These are phyloP conservation scores for Acer negundo DNA, from an alignment of 345 rosid genomes.

Conservation along the genomic window DNA sequence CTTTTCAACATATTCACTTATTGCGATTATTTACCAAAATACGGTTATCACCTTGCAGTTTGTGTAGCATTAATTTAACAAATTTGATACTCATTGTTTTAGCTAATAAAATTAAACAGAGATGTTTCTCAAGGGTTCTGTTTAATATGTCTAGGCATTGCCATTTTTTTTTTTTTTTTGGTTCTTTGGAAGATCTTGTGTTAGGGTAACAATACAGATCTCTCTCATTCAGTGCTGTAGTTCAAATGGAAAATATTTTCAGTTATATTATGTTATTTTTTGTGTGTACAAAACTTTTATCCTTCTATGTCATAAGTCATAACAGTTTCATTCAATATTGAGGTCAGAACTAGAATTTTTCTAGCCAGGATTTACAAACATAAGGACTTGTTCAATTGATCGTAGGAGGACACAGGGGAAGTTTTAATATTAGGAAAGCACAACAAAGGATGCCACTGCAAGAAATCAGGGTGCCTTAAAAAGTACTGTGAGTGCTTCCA, in stretches of 20 bases:
- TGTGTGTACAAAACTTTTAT: neutral
- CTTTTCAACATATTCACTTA: neutral
- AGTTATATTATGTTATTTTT: neutral
- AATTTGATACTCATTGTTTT: neutral
- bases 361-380: slow-evolving; percentile 4
- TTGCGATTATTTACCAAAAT: neutral
- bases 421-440: slow-evolving; percentile 74
- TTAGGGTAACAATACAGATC: neutral
- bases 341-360: neutral
- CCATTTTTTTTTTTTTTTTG: neutral
- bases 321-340: neutral
- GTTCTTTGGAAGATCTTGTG: too few species aligned
- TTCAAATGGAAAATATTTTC: neutral
- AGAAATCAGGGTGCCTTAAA: slow-evolving; percentile 97
- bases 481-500: slow-evolving; percentile 99
- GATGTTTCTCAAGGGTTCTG: neutral
- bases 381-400: slow-evolving; percentile 12
- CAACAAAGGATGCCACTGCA: slow-evolving; percentile 99
- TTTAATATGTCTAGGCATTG: neutral
- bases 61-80: neutral
- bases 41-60: neutral
- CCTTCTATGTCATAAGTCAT: neutral
- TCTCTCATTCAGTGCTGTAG: neutral
- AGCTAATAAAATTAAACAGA: neutral
- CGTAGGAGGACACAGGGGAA: slow-evolving; percentile 86